A percentile compares a stretch with the other conserved stretches of the same genome.
phyloP scores from a whole-genome alignment of 805 yeast genomes.

The Blastobotrys parvus region DNA sequence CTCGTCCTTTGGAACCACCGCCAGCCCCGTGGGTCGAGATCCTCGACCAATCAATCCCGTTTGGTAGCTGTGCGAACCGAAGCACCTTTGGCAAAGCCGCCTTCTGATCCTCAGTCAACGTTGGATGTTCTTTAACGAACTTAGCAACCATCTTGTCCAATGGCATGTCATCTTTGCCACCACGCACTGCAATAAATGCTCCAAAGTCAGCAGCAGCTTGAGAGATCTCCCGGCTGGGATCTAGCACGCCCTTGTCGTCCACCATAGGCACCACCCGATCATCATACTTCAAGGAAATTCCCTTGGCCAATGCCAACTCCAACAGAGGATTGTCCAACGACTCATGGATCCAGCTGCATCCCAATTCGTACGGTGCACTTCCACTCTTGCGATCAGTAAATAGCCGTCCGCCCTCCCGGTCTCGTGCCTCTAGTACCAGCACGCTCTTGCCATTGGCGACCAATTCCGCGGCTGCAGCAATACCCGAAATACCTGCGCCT shows the following conservation, averaged over 20 bases:
- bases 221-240: slow-evolving; percentile 6
- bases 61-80: slow-evolving; percentile 5
- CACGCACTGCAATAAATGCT: slow-evolving; percentile 7
- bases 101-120: slow-evolving; percentile 24
- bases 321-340: slow-evolving; percentile 55
- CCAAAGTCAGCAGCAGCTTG: slow-evolving; percentile 8
- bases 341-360: slow-evolving; percentile 84
- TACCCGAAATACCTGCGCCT: slow-evolving; percentile 75
- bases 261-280: slow-evolving; percentile 2
- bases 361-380: slow-evolving; percentile 47
- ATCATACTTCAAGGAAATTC: slow-evolving; percentile 7
- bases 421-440: slow-evolving; percentile 55
- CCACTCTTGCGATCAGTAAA: slow-evolving; percentile 34
- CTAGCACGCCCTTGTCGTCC: slow-evolving; percentile 6
- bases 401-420: slow-evolving; percentile 61
- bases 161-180: slow-evolving; percentile 3
- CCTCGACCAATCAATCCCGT: slow-evolving; percentile 5
- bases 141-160: slow-evolving; percentile 7
- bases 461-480: slow-evolving; percentile 58
- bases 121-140: slow-evolving; percentile 6
- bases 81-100: slow-evolving; percentile 1
- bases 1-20: slow-evolving; percentile 3
- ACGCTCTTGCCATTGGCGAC: slow-evolving; percentile 37
- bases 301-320: slow-evolving; percentile 14
- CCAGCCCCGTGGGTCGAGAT: slow-evolving; percentile 3